These are phyloP conservation scores for Phylloporus scabripes DNA, from an alignment of 768 basidiomycete genomes.

Conservation along the genomic window DNA sequence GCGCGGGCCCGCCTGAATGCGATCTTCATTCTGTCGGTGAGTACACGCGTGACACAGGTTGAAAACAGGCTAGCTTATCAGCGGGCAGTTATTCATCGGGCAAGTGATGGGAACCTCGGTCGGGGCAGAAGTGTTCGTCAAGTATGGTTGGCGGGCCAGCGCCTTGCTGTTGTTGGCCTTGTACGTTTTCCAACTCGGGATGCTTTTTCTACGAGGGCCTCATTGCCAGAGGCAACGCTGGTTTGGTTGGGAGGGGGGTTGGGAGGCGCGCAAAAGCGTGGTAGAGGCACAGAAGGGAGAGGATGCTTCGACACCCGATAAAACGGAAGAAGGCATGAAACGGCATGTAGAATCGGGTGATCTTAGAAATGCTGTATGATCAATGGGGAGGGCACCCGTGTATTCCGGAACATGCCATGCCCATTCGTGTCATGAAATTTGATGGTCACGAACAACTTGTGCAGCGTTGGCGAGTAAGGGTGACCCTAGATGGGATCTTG, in stretches of 20 bases:
- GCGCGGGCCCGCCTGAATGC: conserved; percentile 75
- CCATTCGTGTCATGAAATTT: not conserved
- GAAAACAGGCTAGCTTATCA: not conserved
- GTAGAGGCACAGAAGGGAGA: conserved; percentile 16
- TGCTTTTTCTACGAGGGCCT: conserved; percentile 65
- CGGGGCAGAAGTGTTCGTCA: conserved; percentile 64
- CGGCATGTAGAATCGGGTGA: not conserved
- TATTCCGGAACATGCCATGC: not conserved
- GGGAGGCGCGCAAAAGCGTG: conserved; percentile 38
- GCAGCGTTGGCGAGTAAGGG: not conserved
- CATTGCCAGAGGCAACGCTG: conserved; percentile 46
- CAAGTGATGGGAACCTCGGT: conserved; percentile 80
- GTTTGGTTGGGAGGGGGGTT: conserved; percentile 61
- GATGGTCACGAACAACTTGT: not conserved
- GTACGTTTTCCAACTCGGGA: conserved; percentile 47
- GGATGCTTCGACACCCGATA: not conserved
- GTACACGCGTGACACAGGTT: conserved; percentile 9
- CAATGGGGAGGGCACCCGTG: not conserved
- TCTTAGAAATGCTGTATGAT: not conserved
- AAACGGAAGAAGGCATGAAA: conserved; percentile 2
- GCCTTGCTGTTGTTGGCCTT: conserved; percentile 58
- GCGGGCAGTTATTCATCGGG: conserved; percentile 54
- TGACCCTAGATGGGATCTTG: not conserved
- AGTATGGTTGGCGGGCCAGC: conserved; percentile 64
- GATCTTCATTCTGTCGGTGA: conserved; percentile 62